Base-by-base conservation (phyloP, 176 grass and related monocot species). In the Triticum urartu region DNA sequence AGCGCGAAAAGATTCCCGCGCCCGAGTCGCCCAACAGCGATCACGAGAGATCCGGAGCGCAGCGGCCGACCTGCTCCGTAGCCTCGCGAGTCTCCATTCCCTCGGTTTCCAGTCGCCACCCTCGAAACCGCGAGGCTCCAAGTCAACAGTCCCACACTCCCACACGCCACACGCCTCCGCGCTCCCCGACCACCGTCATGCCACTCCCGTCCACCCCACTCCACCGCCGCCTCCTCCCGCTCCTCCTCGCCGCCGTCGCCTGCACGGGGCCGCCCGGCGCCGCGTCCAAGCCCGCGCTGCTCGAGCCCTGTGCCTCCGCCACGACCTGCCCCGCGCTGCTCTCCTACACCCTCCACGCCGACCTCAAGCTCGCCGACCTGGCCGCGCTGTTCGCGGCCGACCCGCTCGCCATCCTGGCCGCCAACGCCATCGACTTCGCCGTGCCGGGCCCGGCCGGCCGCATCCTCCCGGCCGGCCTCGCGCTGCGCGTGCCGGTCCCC, bases 291-390 rank as follows among this genome's bases (percentile, higher is more conserved):
- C 95, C 95, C 4, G 93, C 85, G 13, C 48, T 15, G 14, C 87
- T 95, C 79, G 95, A 98, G 87, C 86, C 95, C 45, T 98, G 95
- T 89, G 70, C 91, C 40, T 88, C 85, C 40, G 80, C 93, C 65
- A 87, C 90, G 42, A 62, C 93, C 43, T 98, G 95, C 71, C 91
- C 89, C 0, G 88, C 95, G 9, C 89, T 95, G 18, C 92, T 98
- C 79, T 90, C 90, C 85, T 98, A 98, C 95, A 91, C 95, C 3
- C 91, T 98, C 66, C 90, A 88, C 91, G 84, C 91, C 62, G 91
- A 98, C 83, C 95, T 98, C 67, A 98, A 93, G 89, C 87, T 98
- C 40, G 78, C 89, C 48, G 93, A 98, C 80, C 85, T 98, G 13
- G 91, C 95, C n/a, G 79, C 89, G 9, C 91, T 95, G 83, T 98